Evolutionary conservation across 2,329 filamentous ascomycete genomes (phyloP).

Genomic region (Aotearoamyces nothofagi): DNA sequence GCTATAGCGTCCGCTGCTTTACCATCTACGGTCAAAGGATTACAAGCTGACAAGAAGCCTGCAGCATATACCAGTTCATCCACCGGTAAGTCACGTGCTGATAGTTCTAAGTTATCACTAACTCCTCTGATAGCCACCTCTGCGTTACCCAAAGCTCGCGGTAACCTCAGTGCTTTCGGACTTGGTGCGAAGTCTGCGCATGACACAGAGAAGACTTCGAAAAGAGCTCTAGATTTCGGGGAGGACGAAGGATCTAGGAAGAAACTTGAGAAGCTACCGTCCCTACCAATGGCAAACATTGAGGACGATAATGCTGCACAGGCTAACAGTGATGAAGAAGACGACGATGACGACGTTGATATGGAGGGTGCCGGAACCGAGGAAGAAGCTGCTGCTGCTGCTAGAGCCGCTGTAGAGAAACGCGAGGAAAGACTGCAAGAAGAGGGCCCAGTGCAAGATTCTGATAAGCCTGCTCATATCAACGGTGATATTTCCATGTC

Average conservation of each 20-base stretch:
- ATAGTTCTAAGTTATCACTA: background rate
- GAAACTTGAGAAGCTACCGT: slow-evolving; percentile 82
- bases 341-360: slow-evolving; percentile 59
- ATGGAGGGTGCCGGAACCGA: slow-evolving; percentile 69
- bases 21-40: slow-evolving; percentile 22
- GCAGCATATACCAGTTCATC: slow-evolving; percentile 23
- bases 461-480: slow-evolving; percentile 18
- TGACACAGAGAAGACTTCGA: slow-evolving; percentile 52
- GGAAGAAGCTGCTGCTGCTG: slow-evolving; percentile 75
- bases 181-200: slow-evolving; percentile 50
- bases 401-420: slow-evolving; percentile 71
- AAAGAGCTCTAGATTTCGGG: slow-evolving; percentile 68
- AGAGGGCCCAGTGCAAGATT: slow-evolving; percentile 20
- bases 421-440: slow-evolving; percentile 52
- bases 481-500: slow-evolving; percentile 18
- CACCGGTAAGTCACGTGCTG: slow-evolving; percentile 21
- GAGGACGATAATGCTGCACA: slow-evolving; percentile 35
- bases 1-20: slow-evolving; percentile 28
- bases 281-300: slow-evolving; percentile 49
- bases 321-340: slow-evolving; percentile 45
- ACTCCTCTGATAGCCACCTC: slow-evolving; percentile 19
- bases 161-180: slow-evolving; percentile 73
- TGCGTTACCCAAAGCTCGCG: slow-evolving; percentile 48
- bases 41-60: slow-evolving; percentile 26
- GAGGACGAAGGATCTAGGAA: slow-evolving; percentile 78